Percentiles rank a stretch among this genome's conserved stretches.
phyloP scores from a whole-genome alignment of 495 filamentous ascomycete genomes.

The Pyrenula massariospora region DNA sequence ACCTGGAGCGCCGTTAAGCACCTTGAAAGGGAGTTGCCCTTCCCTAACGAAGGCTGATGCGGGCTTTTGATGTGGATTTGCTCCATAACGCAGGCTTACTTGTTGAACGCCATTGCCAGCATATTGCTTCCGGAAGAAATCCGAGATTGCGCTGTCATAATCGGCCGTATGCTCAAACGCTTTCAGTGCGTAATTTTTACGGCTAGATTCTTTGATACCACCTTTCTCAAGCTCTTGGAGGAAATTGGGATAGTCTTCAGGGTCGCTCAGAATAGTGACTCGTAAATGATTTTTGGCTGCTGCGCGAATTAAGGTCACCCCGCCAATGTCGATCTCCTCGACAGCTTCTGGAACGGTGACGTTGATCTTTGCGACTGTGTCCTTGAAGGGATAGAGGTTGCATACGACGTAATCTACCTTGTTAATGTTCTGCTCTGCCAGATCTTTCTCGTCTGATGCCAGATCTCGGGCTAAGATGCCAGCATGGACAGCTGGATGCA shows the following conservation, averaged over 20 bases:
- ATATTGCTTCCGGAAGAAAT: slow-evolving; percentile 96
- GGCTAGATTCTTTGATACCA: slow-evolving; percentile 68
- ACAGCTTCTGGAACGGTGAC: slow-evolving; percentile 93
- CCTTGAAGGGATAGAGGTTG: slow-evolving; percentile 98
- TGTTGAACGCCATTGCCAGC: slow-evolving; percentile 76
- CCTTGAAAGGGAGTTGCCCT: slow-evolving; percentile 82
- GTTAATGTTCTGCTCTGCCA: slow-evolving; percentile 90
- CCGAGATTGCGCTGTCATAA: slow-evolving; percentile 87
- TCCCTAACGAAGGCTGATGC: slow-evolving; percentile 69
- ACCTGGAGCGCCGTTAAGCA: slow-evolving; percentile 81
- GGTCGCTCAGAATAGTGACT: slow-evolving; percentile 91
- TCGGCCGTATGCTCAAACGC: slow-evolving; percentile 98
- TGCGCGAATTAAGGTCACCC: slow-evolving; percentile 89
- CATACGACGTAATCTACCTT: slow-evolving; percentile 98
- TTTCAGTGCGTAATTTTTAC: slow-evolving; percentile 84
- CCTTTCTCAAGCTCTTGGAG: slow-evolving; percentile 78
- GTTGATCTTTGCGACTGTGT: slow-evolving; percentile 90
- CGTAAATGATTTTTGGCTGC: slow-evolving; percentile 95
- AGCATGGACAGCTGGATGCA: slow-evolving; percentile 90
- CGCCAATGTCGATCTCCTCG: slow-evolving; percentile 96
- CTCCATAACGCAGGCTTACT: slow-evolving; percentile 79
- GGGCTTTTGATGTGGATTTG: slow-evolving; percentile 96
- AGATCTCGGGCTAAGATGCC: slow-evolving; percentile 88
- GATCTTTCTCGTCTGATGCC: slow-evolving; percentile 87
- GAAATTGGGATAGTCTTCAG: slow-evolving; percentile 86